Evolutionary conservation across 768 basidiomycete species (phyloP).

Genomic region (Guyanaporus albipodus): DNA sequence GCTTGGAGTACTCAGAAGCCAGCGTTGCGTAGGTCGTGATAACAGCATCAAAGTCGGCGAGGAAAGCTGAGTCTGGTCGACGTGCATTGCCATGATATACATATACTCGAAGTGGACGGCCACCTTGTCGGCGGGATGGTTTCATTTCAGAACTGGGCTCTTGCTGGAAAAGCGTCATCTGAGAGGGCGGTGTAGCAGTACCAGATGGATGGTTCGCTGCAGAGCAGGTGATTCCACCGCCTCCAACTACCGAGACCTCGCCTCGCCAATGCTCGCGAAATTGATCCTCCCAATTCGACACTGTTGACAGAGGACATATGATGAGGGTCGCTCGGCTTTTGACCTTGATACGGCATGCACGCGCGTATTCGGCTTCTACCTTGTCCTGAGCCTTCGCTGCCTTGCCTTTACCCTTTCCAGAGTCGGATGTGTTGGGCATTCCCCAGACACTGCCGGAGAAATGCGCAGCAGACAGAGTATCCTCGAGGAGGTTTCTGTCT

Average conservation of each 20-base stretch:
- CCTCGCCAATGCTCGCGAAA: constrained; percentile 97
- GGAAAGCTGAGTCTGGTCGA: constrained; percentile 76
- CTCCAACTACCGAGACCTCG: constrained; percentile 78
- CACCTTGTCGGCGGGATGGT: constrained; percentile 37
- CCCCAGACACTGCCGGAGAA: constrained; percentile 82
- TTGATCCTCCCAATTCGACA: constrained; percentile 99
- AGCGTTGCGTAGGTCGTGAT: constrained; percentile 97
- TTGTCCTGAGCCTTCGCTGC: constrained; percentile 65
- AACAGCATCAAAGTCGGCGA: constrained; percentile 94
- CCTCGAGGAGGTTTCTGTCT: constrained; percentile 29
- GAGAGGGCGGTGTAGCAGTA: constrained; percentile 34
- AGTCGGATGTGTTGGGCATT: constrained; percentile 56
- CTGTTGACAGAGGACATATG: constrained; percentile 93
- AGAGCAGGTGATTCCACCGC: constrained; percentile 46
- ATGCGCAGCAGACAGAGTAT: constrained; percentile 46
- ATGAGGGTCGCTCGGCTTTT: constrained; percentile 92
- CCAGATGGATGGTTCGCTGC: constrained; percentile 33
- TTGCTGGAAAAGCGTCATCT: constrained; percentile 31
- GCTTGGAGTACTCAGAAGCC: constrained; percentile 92
- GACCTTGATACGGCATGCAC: constrained; percentile 73
- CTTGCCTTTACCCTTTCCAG: constrained; percentile 61
- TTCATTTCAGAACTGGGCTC: constrained; percentile 25
- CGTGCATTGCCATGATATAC: constrained; percentile 94
- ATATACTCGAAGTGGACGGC: constrained; percentile 73
- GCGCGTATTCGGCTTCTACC: constrained; percentile 61